phyloP scores from a whole-genome alignment of 495 filamentous ascomycete genomes.

The Acidiella bohemica region DNA sequence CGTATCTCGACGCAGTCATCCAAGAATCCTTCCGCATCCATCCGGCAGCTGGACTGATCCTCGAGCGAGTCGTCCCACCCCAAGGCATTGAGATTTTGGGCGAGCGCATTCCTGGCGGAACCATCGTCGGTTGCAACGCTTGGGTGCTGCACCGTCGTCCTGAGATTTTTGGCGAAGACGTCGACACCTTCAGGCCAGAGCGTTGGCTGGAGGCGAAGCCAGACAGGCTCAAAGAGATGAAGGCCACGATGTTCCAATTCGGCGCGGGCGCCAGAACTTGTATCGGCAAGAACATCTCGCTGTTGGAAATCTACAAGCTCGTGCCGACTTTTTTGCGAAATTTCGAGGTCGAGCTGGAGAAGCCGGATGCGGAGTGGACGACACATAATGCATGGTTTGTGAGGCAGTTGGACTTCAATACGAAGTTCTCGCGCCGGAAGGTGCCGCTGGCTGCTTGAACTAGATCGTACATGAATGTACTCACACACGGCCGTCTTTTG shows the following conservation, averaged over 20 bases:
- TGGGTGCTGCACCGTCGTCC: slow-evolving; percentile 43
- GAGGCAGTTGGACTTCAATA: slow-evolving; percentile 50
- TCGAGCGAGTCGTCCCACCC: slow-evolving; percentile 51
- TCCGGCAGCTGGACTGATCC: slow-evolving; percentile 45
- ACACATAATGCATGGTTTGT: slow-evolving; percentile 63
- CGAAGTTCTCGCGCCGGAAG: slow-evolving; percentile 35
- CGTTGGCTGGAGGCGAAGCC: slow-evolving; percentile 40
- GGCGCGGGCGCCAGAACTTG: slow-evolving; percentile 53
- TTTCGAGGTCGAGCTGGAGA: slow-evolving; percentile 44
- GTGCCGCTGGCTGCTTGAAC: slow-evolving; percentile 6
- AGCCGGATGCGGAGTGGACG: slow-evolving; percentile 49
- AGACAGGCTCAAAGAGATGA: slow-evolving; percentile 34
- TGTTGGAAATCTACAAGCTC: slow-evolving; percentile 69
- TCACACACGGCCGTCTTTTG: too few species aligned
- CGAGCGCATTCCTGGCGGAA: slow-evolving; percentile 39
- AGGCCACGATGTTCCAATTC: slow-evolving; percentile 40
- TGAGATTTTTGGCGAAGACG: slow-evolving; percentile 41
- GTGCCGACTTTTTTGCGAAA: slow-evolving; percentile 56
- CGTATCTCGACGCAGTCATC: slow-evolving; percentile 53
- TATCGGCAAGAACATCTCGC: slow-evolving; percentile 58
- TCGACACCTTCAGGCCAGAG: slow-evolving; percentile 39
- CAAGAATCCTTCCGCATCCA: slow-evolving; percentile 58
- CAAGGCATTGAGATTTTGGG: slow-evolving; percentile 41
- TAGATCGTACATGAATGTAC: not conserved
- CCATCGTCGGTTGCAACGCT: slow-evolving; percentile 46